A percentile compares a stretch with the other conserved stretches of the same genome.
These are phyloP conservation scores for Periglandula ipomoeae DNA, from an alignment of 2,329 filamentous ascomycete genomes.

Conservation along the genomic window DNA sequence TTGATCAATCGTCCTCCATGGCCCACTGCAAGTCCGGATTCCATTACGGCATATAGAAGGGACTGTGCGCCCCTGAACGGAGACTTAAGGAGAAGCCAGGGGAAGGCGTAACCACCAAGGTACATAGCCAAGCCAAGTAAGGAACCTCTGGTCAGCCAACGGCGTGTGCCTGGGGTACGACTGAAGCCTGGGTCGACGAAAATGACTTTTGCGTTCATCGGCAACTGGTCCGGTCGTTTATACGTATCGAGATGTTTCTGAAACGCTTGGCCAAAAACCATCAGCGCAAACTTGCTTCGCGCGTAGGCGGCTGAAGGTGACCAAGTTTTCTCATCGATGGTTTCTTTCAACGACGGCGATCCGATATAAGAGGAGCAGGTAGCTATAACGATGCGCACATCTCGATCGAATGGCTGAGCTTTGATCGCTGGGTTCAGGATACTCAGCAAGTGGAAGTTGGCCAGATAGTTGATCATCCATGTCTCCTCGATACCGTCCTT, in stretches of 20 bases:
- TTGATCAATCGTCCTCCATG: slow-evolving; percentile 69
- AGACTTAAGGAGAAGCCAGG: slow-evolving; percentile 85
- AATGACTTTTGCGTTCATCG: slow-evolving; percentile 74
- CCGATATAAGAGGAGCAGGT: slow-evolving; percentile 85
- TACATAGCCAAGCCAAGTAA: slow-evolving; percentile 73
- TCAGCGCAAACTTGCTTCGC: slow-evolving; percentile 67
- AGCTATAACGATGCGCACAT: slow-evolving; percentile 78
- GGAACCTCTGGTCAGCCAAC: slow-evolving; percentile 80
- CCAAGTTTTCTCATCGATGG: slow-evolving; percentile 40
- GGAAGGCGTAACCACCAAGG: slow-evolving; percentile 65
- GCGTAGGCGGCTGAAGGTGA: slow-evolving; percentile 51
- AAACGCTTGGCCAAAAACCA: slow-evolving; percentile 81
- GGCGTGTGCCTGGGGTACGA: slow-evolving; percentile 76
- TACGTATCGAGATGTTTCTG: slow-evolving; percentile 87
- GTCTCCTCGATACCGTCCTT: slow-evolving; percentile 76
- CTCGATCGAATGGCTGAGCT: slow-evolving; percentile 85
- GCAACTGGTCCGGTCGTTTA: slow-evolving; percentile 71
- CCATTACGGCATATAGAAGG: slow-evolving; percentile 79
- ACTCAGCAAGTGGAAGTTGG: slow-evolving; percentile 89
- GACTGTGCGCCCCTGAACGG: slow-evolving; percentile 77
- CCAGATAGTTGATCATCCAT: slow-evolving; percentile 92
- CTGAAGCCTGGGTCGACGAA: slow-evolving; percentile 80
- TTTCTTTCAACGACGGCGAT: slow-evolving; percentile 55
- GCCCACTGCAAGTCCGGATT: slow-evolving; percentile 56
- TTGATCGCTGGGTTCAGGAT: slow-evolving; percentile 85